Evolutionary conservation across 805 yeast genomes (phyloP).

Genomic region (Metschnikowia peoriensis): DNA sequence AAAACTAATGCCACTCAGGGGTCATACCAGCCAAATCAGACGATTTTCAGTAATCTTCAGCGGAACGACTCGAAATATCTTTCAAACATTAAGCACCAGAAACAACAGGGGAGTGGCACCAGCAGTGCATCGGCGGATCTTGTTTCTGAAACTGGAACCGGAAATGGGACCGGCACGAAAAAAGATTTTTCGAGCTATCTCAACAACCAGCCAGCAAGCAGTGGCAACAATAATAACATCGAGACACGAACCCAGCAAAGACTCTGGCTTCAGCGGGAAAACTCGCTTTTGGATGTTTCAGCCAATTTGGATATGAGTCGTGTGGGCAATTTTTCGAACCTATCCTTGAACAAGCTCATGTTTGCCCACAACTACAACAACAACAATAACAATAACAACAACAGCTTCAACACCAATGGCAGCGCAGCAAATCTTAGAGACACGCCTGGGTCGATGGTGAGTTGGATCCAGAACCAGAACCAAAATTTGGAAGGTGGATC

Average conservation of each 20-base stretch:
- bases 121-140: too few species aligned
- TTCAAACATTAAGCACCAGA: constrained; percentile 22
- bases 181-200: constrained; percentile 39
- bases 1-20: constrained; percentile 31
- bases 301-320: constrained; percentile 27
- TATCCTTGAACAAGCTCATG: constrained; percentile 40
- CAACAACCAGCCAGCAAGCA: constrained; percentile 3
- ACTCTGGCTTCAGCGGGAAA: constrained; percentile 81
- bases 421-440: constrained; percentile 15
- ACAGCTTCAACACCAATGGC: constrained; percentile 9
- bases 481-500: constrained; percentile 6
- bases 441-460: constrained; percentile 1
- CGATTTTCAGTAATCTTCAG: constrained; percentile 41
- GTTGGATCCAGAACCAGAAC: background rate
- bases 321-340: constrained; percentile 36
- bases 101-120: constrained; percentile 3
- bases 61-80: constrained; percentile 38
- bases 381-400: too few species aligned
- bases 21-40: constrained; percentile 43
- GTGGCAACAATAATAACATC: constrained; percentile 9
- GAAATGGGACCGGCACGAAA: background rate
- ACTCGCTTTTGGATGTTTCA: constrained; percentile 59
- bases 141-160: background rate
- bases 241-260: constrained; percentile 81
- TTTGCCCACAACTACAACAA: constrained; percentile 29